Evolutionary conservation across 148 eudicot genomes (phyloP), one percentile per base, ranked within the genome.

Genomic region (Dianthus caryophyllus): DNA sequence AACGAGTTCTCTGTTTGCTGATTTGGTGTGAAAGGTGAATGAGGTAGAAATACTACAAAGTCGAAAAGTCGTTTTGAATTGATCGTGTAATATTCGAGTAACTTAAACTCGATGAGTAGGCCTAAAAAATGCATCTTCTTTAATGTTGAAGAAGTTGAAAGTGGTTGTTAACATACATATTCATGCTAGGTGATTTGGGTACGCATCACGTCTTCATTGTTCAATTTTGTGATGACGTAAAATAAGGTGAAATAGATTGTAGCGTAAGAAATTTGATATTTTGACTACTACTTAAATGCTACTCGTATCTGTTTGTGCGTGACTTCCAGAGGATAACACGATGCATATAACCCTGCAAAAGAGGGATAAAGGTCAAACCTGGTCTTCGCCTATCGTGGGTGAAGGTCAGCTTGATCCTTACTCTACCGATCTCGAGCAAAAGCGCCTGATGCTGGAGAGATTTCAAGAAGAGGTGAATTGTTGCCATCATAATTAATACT

Each of bases 311-410:
- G 12, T 43, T 5, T 55, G 5, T 25, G 26, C 30, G 29, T 72
- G 64, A 57, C 54, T 77, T 66, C 67, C 84, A 93, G 96, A 89
- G 88, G 98, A 90, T 86, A 89, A 84, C 61, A 81, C 77, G 17
- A 68, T 89, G 91, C 96, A 93, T 75, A 81, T 93, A 77, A 93
- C 98, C 49, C 64, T 93, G 69, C 92, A 89, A 77, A 92, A 93
- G 84, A 87, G 98, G 87, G 96, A 93, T 50, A 93, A 87, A 82
- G 98, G 96, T 36, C 84, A 76, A 76, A 83, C 98, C 0, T 93
- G 98, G 98, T 71, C 94, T 65, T 93, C 91, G 11, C 98, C 98
- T 57, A 87, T 93, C 48, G 66, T 83, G 68, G 98, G 98, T 55
- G 72, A 84, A 75, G 95, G 94, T 61, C 88, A 87, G 79, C 80